Percentiles rank a stretch among this genome's conserved stretches.
Evolutionary conservation across 305 asterid species (phyloP).

Genomic region (Solanum hybrid): DNA sequence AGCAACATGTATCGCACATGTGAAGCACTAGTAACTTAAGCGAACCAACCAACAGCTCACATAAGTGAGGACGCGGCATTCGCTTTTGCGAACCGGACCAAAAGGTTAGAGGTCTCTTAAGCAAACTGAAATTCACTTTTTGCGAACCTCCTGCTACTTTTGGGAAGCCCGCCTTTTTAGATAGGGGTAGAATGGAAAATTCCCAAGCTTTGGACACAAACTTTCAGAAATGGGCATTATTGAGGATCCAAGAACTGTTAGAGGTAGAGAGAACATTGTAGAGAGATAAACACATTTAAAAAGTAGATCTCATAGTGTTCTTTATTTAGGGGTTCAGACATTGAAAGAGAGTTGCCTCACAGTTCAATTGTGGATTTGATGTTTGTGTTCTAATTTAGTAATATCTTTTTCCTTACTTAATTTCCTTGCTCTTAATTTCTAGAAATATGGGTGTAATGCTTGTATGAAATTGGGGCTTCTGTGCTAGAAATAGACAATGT

Average conservation of each 20-base stretch:
- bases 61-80: background rate
- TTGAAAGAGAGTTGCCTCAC: background rate
- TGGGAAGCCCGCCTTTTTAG: background rate
- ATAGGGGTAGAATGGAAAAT: background rate
- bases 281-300: background rate
- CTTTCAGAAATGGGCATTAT: background rate
- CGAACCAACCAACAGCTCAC: background rate
- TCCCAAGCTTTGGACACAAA: background rate
- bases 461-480: background rate
- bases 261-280: background rate
- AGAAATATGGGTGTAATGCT: background rate
- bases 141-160: background rate
- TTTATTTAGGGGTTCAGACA: background rate
- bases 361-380: background rate
- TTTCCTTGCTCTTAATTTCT: background rate
- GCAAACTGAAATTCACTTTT: background rate
- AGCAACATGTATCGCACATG: background rate
- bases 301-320: background rate
- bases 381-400: no score
- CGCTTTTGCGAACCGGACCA: background rate
- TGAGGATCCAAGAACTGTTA: background rate
- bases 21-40: background rate
- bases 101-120: background rate
- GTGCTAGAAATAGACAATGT: background rate
- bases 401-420: background rate